phyloP scores from a whole-genome alignment of 1,284 basidiomycete genomes.

The Xerocomus subilludens region DNA sequence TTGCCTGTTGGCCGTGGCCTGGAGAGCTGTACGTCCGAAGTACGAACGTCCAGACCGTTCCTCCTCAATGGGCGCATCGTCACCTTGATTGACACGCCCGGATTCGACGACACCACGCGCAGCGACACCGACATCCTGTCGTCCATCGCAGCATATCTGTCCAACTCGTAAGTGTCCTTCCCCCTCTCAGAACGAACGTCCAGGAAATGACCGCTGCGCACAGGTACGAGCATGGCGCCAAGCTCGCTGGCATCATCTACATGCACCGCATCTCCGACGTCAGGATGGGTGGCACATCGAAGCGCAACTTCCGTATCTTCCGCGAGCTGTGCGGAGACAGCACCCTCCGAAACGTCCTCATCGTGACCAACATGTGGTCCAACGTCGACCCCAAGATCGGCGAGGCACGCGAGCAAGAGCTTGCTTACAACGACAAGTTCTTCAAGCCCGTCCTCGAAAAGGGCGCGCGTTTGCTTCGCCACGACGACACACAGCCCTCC shows the following conservation, averaged over 20 bases:
- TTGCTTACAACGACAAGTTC: conserved; percentile 57
- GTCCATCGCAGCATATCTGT: conserved; percentile 54
- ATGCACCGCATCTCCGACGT: conserved; percentile 67
- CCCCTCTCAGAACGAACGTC: background rate
- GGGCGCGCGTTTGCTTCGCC: conserved; percentile 56
- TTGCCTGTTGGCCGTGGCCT: conserved; percentile 53
- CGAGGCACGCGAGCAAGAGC: conserved; percentile 54
- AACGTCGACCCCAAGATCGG: conserved; percentile 54
- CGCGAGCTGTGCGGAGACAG: conserved; percentile 63
- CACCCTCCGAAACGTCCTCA: conserved; percentile 61
- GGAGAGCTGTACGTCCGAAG: conserved; percentile 54
- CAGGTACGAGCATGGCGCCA: conserved; percentile 57
- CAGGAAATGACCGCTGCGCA: background rate
- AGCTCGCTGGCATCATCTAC: conserved; percentile 65
- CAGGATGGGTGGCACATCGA: conserved; percentile 63
- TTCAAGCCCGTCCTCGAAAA: conserved; percentile 58
- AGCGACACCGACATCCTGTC: conserved; percentile 58
- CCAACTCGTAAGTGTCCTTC: conserved; percentile 47
- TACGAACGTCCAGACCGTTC: conserved; percentile 51
- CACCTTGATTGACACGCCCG: conserved; percentile 56
- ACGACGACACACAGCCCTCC: conserved; percentile 50
- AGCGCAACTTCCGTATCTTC: conserved; percentile 64
- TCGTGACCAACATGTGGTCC: conserved; percentile 67
- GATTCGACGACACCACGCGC: conserved; percentile 57
- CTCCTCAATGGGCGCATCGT: conserved; percentile 50